Conservation (phyloP, 805 yeast species). For the Limtongia smithiae region DNA sequence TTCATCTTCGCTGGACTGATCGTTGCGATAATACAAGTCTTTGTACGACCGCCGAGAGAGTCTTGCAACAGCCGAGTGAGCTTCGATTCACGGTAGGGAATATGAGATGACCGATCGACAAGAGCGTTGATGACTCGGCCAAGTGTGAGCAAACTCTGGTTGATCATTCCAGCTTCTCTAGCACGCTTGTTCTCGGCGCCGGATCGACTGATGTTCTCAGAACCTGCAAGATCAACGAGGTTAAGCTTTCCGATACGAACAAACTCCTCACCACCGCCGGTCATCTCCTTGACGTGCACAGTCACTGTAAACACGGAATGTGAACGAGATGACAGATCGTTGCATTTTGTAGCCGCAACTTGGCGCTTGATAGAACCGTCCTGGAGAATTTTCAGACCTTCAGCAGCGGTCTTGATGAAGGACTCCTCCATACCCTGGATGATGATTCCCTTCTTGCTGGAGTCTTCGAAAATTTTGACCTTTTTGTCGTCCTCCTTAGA, state of each 20-base stretch:
- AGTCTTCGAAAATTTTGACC: slow-evolving; percentile 55
- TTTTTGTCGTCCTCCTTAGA: slow-evolving; percentile 46
- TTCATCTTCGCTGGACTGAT: slow-evolving; percentile 76
- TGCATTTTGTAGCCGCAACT: slow-evolving; percentile 75
- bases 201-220: slow-evolving; percentile 81
- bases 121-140: slow-evolving; percentile 83
- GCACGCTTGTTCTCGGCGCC: slow-evolving; percentile 87
- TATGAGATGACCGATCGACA: slow-evolving; percentile 60
- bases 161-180: slow-evolving; percentile 89
- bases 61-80: slow-evolving; percentile 75
- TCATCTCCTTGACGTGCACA: slow-evolving; percentile 51
- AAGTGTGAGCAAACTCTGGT: slow-evolving; percentile 78
- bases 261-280: slow-evolving; percentile 48
- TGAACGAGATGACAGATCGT: slow-evolving; percentile 73
- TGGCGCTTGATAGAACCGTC: slow-evolving; percentile 61
- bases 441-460: slow-evolving; percentile 43
- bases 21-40: slow-evolving; percentile 83
- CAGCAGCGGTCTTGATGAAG: slow-evolving; percentile 48
- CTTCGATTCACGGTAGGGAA: slow-evolving; percentile 85
- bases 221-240: slow-evolving; percentile 91
- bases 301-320: slow-evolving; percentile 77
- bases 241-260: slow-evolving; percentile 66
- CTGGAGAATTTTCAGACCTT: slow-evolving; percentile 50
- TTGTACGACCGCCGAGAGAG: slow-evolving; percentile 82
- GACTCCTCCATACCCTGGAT: slow-evolving; percentile 58